A percentile compares a stretch with the other conserved stretches of the same genome.
These are phyloP conservation scores for Leccinum variicolor DNA, from an alignment of 768 basidiomycete species.

Conservation along the genomic window DNA sequence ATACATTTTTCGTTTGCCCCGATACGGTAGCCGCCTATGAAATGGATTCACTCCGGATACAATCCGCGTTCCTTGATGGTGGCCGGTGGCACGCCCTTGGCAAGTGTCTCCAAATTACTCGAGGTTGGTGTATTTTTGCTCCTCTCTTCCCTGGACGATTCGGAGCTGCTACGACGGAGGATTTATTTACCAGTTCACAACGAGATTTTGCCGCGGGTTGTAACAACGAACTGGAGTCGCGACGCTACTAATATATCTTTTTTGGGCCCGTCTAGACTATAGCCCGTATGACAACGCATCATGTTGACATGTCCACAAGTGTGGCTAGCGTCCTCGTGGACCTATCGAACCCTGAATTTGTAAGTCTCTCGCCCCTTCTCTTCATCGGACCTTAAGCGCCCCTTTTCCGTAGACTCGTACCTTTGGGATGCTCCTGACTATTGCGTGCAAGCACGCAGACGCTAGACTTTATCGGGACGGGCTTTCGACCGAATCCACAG, in stretches of 20 bases:
- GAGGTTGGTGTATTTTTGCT: neutral
- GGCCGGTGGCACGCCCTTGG: neutral
- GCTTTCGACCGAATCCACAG: constrained; percentile 14
- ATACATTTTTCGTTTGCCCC: neutral
- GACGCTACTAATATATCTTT: neutral
- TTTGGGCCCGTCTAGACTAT: neutral
- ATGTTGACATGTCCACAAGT: constrained; percentile 2
- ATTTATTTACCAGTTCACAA: neutral
- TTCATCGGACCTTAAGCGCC: constrained; percentile 33
- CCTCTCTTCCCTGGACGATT: neutral
- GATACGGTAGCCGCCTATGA: neutral
- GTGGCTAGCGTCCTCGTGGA: constrained; percentile 14
- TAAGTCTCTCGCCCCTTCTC: constrained; percentile 16
- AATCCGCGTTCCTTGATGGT: neutral
- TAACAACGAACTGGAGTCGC: neutral
- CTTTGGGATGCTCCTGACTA: constrained; percentile 1
- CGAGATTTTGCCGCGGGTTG: neutral
- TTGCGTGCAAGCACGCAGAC: neutral
- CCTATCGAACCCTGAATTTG: constrained; percentile 19
- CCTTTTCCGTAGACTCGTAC: constrained; percentile 19
- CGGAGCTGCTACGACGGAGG: neutral
- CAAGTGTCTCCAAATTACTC: neutral
- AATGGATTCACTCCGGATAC: neutral
- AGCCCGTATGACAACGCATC: neutral
- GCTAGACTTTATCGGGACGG: constrained; percentile 7